Evolutionary conservation across 2,329 filamentous ascomycete species (phyloP).

Genomic region (Bipolaris zeicola): DNA sequence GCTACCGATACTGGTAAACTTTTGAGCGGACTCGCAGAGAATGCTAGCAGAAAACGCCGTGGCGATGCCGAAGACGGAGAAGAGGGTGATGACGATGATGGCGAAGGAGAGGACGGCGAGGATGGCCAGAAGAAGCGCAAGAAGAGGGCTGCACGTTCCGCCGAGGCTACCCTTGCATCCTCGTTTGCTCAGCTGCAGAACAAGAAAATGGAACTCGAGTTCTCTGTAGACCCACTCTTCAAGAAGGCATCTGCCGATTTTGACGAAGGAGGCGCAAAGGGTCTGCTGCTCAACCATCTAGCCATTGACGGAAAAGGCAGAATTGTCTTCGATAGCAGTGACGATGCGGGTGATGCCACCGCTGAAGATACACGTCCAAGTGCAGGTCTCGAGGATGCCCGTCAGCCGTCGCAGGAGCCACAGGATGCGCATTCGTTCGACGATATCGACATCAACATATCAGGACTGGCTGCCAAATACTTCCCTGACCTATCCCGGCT

Average conservation of each 20-base stretch:
- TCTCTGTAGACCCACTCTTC: conserved; percentile 96
- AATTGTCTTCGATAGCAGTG: conserved; percentile 98
- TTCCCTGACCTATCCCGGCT: conserved; percentile 79
- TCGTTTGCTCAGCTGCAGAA: conserved; percentile 87
- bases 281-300: conserved; percentile 91
- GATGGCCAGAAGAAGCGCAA: conserved; percentile 66
- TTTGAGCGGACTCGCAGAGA: conserved; percentile 89
- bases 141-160: conserved; percentile 81
- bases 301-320: conserved; percentile 89
- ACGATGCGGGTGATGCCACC: conserved; percentile 69
- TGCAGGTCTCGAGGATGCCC: conserved; percentile 50
- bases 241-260: conserved; percentile 99
- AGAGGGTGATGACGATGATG: conserved; percentile 67
- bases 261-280: conserved; percentile 96
- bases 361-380: conserved; percentile 53
- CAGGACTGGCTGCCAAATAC: conserved; percentile 75
- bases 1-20: conserved; percentile 96
- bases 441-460: conserved; percentile 79
- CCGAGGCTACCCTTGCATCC: conserved; percentile 89
- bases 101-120: conserved; percentile 64
- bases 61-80: conserved; percentile 42
- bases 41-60: conserved; percentile 64
- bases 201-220: conserved; percentile 97
- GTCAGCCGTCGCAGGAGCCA: conserved; percentile 42
- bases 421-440: conserved; percentile 52